Conservation (phyloP, 768 basidiomycete species). For the Phylloporus rhodoxanthus region DNA sequence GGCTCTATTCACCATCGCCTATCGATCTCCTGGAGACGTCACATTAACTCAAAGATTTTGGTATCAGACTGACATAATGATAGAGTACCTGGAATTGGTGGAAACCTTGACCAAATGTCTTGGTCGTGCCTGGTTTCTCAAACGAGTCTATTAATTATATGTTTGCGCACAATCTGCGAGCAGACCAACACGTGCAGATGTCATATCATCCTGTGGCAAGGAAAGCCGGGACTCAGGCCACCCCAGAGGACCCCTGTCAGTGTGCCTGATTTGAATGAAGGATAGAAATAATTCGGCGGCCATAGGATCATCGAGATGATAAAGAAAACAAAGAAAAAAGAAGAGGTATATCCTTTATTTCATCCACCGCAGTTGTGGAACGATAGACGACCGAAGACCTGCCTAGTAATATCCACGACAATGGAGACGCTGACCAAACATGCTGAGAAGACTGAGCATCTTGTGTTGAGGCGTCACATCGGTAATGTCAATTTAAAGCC, state of each 20-base stretch:
- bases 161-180: background rate
- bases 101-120: slow-evolving; percentile 1
- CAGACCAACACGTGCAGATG: background rate
- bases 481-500: slow-evolving; percentile 11
- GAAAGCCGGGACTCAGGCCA: background rate
- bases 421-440: slow-evolving; percentile 5
- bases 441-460: background rate
- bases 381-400: slow-evolving; percentile 6
- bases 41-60: background rate
- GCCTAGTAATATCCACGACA: background rate
- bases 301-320: background rate
- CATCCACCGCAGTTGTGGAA: background rate
- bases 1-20: background rate
- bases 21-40: background rate
- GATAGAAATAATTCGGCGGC: background rate
- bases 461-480: slow-evolving; percentile 4
- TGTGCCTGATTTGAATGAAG: background rate
- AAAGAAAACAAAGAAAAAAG: background rate
- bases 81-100: slow-evolving; percentile 8
- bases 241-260: background rate
- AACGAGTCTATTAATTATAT: background rate
- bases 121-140: slow-evolving; percentile 12
- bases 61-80: slow-evolving; percentile 1
- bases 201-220: background rate
- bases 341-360: background rate